A percentile compares a stretch with the other conserved stretches of the same genome.
Conservation (phyloP, 2,329 filamentous ascomycete species). For the Magnaporthiopsis rhizophila region DNA sequence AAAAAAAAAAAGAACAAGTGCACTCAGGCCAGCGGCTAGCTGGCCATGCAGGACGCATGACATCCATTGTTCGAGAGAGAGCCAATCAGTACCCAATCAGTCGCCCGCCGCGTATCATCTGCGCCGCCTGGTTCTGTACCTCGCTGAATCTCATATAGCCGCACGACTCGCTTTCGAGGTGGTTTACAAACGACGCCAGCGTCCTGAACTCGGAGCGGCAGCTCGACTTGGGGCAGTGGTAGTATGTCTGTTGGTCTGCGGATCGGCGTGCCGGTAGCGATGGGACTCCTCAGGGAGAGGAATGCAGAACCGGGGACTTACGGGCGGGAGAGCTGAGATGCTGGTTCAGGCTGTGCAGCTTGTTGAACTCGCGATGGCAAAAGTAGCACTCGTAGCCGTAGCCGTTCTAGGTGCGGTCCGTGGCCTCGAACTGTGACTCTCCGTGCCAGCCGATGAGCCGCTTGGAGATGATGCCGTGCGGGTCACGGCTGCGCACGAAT, state of each 20-base stretch:
- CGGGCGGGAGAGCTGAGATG: slow-evolving; percentile 48
- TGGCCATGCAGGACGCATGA: background rate
- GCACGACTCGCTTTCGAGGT: slow-evolving; percentile 36
- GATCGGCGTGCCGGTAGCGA: slow-evolving; percentile 5
- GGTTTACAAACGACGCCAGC: slow-evolving; percentile 31
- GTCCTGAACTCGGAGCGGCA: slow-evolving; percentile 30
- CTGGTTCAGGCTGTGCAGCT: slow-evolving; percentile 30
- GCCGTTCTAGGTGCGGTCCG: slow-evolving; percentile 34
- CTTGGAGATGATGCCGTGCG: slow-evolving; percentile 39
- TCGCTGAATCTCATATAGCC: slow-evolving; percentile 28
- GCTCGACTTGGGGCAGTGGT: slow-evolving; percentile 29
- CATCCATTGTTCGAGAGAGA: background rate
- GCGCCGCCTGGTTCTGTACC: slow-evolving; percentile 21
- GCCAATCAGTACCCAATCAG: slow-evolving; percentile 3
- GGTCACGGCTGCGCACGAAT: slow-evolving; percentile 37
- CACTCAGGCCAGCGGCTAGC: too few relatives aligned
- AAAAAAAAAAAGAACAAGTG: too few relatives aligned
- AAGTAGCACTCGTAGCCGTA: slow-evolving; percentile 42
- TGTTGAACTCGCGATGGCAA: slow-evolving; percentile 37
- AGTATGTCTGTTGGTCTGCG: slow-evolving; percentile 28
- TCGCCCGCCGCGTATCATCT: slow-evolving; percentile 15
- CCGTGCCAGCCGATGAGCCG: slow-evolving; percentile 39
- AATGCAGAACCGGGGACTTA: slow-evolving; percentile 8
- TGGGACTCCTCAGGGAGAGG: too few relatives aligned
- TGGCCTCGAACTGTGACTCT: slow-evolving; percentile 29